phyloP scores from a whole-genome alignment of 2,329 filamentous ascomycete species.

The Paracorniculantispora psalliotae region DNA sequence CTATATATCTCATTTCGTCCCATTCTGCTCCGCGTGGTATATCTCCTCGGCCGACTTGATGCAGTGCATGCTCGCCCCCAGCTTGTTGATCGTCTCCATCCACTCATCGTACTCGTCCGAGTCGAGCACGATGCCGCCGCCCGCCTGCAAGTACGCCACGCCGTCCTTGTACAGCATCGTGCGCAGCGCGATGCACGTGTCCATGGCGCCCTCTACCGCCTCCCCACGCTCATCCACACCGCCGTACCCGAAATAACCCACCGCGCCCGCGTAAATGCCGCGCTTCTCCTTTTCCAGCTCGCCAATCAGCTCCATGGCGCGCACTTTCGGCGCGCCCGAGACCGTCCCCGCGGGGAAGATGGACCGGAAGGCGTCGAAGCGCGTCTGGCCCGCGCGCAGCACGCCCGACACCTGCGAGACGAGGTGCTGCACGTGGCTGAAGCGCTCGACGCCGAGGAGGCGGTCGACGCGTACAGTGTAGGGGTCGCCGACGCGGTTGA shows the following conservation, averaged over 20 bases:
- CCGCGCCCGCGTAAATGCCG: conserved; percentile 90
- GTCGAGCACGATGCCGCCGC: conserved; percentile 90
- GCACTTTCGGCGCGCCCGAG: conserved; percentile 90
- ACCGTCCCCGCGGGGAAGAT: conserved; percentile 98
- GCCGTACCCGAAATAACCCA: conserved; percentile 92
- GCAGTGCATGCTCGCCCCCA: conserved; percentile 83
- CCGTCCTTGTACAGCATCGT: conserved; percentile 95
- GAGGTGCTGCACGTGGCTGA: conserved; percentile 95
- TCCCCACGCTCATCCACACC: conserved; percentile 59
- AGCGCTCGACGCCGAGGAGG: conserved; percentile 89
- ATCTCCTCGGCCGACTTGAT: conserved; percentile 76
- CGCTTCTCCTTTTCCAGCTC: conserved; percentile 92
- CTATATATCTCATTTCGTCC: background rate
- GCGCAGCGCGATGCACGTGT: conserved; percentile 73
- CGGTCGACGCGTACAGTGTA: conserved; percentile 84
- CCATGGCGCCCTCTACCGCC: conserved; percentile 78
- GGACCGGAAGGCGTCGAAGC: conserved; percentile 92
- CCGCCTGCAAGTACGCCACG: conserved; percentile 83
- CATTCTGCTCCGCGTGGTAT: conserved; percentile 35
- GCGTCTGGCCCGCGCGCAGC: conserved; percentile 74
- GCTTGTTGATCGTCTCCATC: conserved; percentile 93
- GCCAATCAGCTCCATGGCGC: conserved; percentile 94
- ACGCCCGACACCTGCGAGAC: conserved; percentile 93
- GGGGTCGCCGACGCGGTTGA: conserved; percentile 93
- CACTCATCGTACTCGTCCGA: conserved; percentile 89